These are phyloP conservation scores for Microascus cirrosus DNA, from an alignment of 2,329 filamentous ascomycete species.

Conservation along the genomic window DNA sequence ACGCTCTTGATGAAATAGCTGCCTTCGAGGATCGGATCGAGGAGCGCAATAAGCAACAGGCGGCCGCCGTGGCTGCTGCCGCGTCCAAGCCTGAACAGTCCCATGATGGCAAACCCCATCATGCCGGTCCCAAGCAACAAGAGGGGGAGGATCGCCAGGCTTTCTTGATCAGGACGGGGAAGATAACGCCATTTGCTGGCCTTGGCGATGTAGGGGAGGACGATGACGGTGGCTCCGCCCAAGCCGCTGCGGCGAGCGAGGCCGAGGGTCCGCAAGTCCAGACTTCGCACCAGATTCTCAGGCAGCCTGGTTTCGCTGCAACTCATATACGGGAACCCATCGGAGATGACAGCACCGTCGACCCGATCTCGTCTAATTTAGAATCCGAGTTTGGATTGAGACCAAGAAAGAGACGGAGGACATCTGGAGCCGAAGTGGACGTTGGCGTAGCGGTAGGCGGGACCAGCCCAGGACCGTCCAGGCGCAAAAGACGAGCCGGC, in stretches of 20 bases:
- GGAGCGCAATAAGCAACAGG: constrained; percentile 42
- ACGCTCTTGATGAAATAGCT: constrained; percentile 59
- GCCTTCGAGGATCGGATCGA: constrained; percentile 76
- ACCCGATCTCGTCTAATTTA: neutral
- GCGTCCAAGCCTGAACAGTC: constrained; percentile 30
- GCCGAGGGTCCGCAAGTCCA: constrained; percentile 16
- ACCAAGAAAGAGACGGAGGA: constrained; percentile 33
- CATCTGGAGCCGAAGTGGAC: constrained; percentile 15
- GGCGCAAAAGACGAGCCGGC: constrained; percentile 2
- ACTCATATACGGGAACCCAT: constrained; percentile 1
- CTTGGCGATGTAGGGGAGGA: constrained; percentile 61
- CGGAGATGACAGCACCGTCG: neutral
- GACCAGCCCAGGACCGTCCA: neutral
- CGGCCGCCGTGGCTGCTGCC: constrained; percentile 22
- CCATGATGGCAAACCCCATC: constrained; percentile 38
- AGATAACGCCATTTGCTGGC: constrained; percentile 91
- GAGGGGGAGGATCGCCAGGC: constrained; percentile 71
- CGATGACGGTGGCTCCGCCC: constrained; percentile 30
- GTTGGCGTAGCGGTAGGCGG: constrained; percentile 11
- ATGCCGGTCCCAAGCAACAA: constrained; percentile 25
- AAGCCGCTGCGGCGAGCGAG: constrained; percentile 16
- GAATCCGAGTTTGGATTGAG: constrained; percentile 43
- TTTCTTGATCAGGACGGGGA: constrained; percentile 87
- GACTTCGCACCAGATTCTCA: constrained; percentile 60
- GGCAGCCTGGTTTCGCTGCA: constrained; percentile 57